Evolutionary conservation across 306 rosid species (phyloP).

Genomic region (Cotoneaster glaucophyllus): DNA sequence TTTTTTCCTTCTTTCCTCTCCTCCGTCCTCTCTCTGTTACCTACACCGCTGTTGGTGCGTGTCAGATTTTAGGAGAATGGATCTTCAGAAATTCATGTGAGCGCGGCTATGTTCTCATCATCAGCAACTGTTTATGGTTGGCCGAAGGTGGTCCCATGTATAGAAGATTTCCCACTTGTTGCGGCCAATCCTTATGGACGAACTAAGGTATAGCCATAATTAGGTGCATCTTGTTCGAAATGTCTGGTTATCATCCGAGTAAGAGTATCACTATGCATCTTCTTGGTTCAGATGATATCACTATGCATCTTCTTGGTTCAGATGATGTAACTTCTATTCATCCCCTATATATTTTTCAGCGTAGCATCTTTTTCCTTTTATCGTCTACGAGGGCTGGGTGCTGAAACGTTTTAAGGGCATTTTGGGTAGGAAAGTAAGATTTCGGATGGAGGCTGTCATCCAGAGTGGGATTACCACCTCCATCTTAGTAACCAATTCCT

Average conservation of each 20-base stretch:
- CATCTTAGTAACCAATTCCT: no score
- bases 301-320: background rate
- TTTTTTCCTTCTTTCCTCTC: no score
- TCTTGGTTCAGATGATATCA: no score
- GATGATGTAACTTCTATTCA: background rate
- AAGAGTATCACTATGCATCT: background rate
- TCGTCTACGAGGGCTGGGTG: background rate
- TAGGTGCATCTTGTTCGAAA: background rate
- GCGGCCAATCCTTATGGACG: slow-evolving; percentile 89
- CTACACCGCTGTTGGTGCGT: no score
- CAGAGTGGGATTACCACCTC: no score
- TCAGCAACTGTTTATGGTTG: slow-evolving; percentile 99
- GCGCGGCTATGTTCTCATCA: slow-evolving; percentile 58
- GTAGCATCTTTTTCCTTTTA: background rate
- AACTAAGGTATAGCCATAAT: slow-evolving; percentile 59
- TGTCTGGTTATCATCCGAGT: background rate
- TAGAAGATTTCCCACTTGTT: slow-evolving; percentile 84
- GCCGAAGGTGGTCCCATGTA: slow-evolving; percentile 97
- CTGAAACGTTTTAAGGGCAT: no score
- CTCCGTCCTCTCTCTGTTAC: no score
- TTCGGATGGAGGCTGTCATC: no score
- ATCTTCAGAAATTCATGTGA: no score
- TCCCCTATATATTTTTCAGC: background rate
- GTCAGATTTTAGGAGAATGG: no score
- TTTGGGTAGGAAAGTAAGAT: no score